These are phyloP conservation scores for Cystobasidium onofrii DNA, from an alignment of 768 basidiomycete species.

Conservation along the genomic window DNA sequence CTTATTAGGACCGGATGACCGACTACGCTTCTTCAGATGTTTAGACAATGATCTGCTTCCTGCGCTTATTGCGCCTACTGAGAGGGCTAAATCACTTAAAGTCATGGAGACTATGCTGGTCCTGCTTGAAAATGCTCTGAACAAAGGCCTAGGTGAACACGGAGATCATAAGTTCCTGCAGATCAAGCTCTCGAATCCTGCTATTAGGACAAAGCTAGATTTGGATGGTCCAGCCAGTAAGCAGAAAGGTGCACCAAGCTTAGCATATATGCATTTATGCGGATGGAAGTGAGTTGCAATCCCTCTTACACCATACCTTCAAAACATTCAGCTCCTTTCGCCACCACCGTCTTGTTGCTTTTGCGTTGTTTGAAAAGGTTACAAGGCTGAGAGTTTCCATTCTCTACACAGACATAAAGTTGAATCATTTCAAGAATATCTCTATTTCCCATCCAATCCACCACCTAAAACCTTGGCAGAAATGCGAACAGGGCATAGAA, in stretches of 20 bases:
- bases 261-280: constrained; percentile 16
- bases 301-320: neutral
- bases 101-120: constrained; percentile 1
- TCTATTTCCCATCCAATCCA: neutral
- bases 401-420: neutral
- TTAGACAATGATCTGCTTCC: constrained; percentile 3
- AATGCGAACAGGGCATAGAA: neutral
- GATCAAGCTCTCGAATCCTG: constrained; percentile 24
- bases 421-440: neutral
- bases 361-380: neutral
- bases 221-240: neutral
- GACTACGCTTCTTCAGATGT: constrained; percentile 24
- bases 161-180: constrained; percentile 12
- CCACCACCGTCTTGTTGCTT: neutral
- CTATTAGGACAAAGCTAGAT: constrained; percentile 16
- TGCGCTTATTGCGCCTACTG: neutral
- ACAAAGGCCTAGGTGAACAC: neutral
- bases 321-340: neutral
- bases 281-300: constrained; percentile 4
- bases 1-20: neutral
- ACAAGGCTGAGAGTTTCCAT: no score
- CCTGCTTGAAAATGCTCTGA: constrained; percentile 13
- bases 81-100: neutral
- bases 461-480: neutral
- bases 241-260: neutral